phyloP scores from a whole-genome alignment of 352 stramenopile genomes.

The Phytophthora colocasiae region DNA sequence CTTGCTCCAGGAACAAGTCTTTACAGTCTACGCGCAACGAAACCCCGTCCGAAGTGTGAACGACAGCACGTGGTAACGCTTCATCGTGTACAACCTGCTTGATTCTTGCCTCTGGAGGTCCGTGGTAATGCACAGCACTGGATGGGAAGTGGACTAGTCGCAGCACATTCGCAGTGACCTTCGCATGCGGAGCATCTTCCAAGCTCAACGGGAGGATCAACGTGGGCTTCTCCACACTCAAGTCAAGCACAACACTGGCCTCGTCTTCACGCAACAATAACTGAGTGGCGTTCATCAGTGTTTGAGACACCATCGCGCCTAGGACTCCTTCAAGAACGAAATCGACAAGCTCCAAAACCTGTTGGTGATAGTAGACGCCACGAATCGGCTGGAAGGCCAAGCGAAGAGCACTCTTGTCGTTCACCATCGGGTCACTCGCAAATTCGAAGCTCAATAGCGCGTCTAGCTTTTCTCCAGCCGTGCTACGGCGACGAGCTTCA shows the following conservation, averaged over 20 bases:
- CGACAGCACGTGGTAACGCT: constrained; percentile 17
- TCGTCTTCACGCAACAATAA: constrained; percentile 73
- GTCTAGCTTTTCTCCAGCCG: constrained; percentile 14
- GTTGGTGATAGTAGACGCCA: constrained; percentile 89
- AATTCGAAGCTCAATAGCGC: constrained; percentile 37
- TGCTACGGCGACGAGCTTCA: constrained; percentile 17
- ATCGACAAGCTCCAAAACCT: constrained; percentile 82
- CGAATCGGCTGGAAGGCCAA: constrained; percentile 70
- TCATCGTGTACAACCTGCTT: constrained; percentile 43
- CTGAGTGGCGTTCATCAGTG: constrained; percentile 74
- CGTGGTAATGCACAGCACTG: constrained; percentile 61
- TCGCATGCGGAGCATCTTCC: constrained; percentile 58
- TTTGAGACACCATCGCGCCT: constrained; percentile 75
- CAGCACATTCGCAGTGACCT: constrained; percentile 63
- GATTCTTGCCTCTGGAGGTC: constrained; percentile 36
- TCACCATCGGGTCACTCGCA: constrained; percentile 22
- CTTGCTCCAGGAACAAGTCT: constrained; percentile 56
- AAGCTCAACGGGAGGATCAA: constrained; percentile 73
- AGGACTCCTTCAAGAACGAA: constrained; percentile 87
- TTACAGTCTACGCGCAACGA: constrained; percentile 49
- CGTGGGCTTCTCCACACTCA: constrained; percentile 65
- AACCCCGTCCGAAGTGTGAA: constrained; percentile 21
- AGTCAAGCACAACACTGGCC: constrained; percentile 56
- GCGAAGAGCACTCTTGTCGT: constrained; percentile 54
- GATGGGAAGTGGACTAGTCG: constrained; percentile 68